Conservation (phyloP, 495 filamentous ascomycete species). For the Xylaria bambusicola region DNA sequence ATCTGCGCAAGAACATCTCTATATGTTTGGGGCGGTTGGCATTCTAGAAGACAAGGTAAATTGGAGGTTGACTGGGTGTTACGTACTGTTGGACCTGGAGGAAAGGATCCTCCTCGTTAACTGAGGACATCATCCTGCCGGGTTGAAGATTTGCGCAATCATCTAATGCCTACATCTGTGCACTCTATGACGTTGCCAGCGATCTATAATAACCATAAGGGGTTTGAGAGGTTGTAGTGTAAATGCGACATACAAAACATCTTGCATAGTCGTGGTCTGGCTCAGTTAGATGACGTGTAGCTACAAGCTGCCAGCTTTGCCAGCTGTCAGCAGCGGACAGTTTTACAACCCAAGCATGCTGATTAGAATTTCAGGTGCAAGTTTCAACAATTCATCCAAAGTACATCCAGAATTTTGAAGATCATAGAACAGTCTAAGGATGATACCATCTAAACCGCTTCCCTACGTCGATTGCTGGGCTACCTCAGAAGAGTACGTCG, state of each 20-base stretch:
- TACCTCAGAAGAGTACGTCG: slow-evolving; percentile 68
- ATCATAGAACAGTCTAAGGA: too few species aligned
- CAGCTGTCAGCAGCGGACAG: slow-evolving; percentile 11
- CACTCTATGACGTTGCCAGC: too few species aligned
- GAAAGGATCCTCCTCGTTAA: slow-evolving; percentile 81
- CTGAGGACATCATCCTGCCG: slow-evolving; percentile 69
- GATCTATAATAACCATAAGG: too few species aligned
- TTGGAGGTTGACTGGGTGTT: neutral
- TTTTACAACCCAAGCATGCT: neutral
- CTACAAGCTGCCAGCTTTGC: neutral
- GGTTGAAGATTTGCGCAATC: slow-evolving; percentile 30
- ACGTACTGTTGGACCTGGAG: slow-evolving; percentile 84
- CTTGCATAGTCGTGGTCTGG: too few species aligned
- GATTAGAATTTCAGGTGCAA: too few species aligned
- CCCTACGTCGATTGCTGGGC: slow-evolving; percentile 48
- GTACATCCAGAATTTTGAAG: too few species aligned
- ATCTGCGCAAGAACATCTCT: slow-evolving; percentile 88
- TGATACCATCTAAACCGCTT: slow-evolving; percentile 43
- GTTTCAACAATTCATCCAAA: too few species aligned
- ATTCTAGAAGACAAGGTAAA: neutral
- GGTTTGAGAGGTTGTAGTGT: too few species aligned
- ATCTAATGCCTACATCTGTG: slow-evolving; percentile 33
- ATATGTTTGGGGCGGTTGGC: slow-evolving; percentile 14
- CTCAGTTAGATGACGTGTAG: slow-evolving; percentile 22
- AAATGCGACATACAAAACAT: too few species aligned